Evolutionary conservation across 257 asterid genomes (phyloP), one percentile per base, ranked within the genome.

Genomic region (Gynochthodes officinalis): DNA sequence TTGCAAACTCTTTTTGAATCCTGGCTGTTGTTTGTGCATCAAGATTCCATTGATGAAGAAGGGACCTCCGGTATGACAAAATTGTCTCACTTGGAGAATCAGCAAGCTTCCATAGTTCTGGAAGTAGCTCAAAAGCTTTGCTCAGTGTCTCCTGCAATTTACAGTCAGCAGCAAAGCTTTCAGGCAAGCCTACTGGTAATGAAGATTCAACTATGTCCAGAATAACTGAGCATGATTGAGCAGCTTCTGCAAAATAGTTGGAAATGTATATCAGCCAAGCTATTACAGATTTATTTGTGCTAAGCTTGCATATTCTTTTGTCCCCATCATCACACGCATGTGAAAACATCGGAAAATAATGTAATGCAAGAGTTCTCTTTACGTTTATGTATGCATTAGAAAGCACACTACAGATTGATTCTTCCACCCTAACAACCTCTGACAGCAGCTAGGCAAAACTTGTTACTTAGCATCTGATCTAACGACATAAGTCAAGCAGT

Each of bases 201-300:
- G 98, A 81, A 70, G 96, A 86, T 83, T 94, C 98, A 77, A 91
- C 84, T 68, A 87, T 84, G 83, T 91, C 98, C 95, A 94, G 86
- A 82, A 94, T 87, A 84, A 87, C 79, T 73, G 90, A 80, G 88
- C 98, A 94, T 78, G 97, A 88, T 80, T 82, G 97, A 79, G 98
- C 98, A 87, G 98, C 95, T 80, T 94, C 98, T 94, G 98, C 90
- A 80, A 81, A 85, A 81, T 70, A 79, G 81, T 72, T 43, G 78
- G 67, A 78, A 79, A 75, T 69, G 68, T 52, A 58, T 71, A 70
- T 85, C 72, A 80, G 82, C 72, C 74, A 16, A 64, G 42, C 50
- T 50, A 30, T 1, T 19, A 46, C 46, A 44, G 37, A 23, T 42
- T 61, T 10, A n/a, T 61, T 32, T n/a, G 30, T 32, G 18, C 35